Conservation (phyloP, 139 green algal genomes). For the Chlorella sp. region DNA sequence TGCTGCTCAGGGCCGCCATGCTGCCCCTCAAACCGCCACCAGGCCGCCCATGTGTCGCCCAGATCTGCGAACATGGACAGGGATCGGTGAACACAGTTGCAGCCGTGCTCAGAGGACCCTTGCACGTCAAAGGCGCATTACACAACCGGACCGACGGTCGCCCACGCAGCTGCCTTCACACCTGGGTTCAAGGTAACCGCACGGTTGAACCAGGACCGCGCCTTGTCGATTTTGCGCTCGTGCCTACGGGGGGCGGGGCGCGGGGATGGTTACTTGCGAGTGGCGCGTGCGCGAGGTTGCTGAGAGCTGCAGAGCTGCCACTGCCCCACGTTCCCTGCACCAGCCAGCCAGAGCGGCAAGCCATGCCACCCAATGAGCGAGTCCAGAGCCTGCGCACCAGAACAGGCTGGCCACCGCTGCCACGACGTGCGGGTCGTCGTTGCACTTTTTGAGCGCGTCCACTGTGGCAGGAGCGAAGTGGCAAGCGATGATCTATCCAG, state of each 20-base stretch:
- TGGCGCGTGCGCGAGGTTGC: too few relatives aligned
- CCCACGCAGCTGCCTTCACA: too few relatives aligned
- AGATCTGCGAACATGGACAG: conserved; percentile 40
- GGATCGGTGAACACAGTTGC: neutral
- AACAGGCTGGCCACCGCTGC: conserved; percentile 94
- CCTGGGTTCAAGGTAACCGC: conserved; percentile 84
- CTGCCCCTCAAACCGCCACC: conserved; percentile 80
- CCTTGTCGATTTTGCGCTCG: conserved; percentile 96
- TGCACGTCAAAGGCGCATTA: neutral
- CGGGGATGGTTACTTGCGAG: too few relatives aligned
- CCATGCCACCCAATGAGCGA: too few relatives aligned
- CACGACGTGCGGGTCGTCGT: conserved; percentile 87
- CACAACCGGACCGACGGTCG: neutral
- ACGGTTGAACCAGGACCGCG: conserved; percentile 88
- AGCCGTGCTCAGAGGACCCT: neutral
- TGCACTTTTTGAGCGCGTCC: conserved; percentile 95
- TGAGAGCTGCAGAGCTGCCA: too few relatives aligned
- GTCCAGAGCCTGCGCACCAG: conserved; percentile 44
- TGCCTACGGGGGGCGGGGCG: neutral
- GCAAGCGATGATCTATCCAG: too few relatives aligned
- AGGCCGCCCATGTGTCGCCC: conserved; percentile 94
- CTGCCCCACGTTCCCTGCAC: too few relatives aligned
- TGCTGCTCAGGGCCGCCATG: conserved; percentile 57
- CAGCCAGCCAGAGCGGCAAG: too few relatives aligned
- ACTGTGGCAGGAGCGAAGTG: conserved; percentile 45